phyloP scores from a whole-genome alignment of 306 rosid genomes.

The Vigna radiata region DNA sequence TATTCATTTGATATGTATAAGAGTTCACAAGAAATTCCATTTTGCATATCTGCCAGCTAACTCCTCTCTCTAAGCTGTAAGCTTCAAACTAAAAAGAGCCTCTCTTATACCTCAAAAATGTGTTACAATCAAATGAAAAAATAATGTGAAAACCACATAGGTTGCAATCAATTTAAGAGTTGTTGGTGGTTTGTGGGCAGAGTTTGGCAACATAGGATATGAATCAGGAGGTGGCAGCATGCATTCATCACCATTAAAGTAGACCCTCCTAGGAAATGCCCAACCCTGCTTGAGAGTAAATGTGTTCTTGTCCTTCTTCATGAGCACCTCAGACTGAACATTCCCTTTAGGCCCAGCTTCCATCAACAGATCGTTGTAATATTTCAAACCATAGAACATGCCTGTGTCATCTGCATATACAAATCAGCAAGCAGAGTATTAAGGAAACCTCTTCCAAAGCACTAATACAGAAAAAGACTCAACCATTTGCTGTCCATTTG shows the following conservation, averaged over 20 bases:
- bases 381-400: constrained; percentile 93
- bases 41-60: constrained; percentile 15
- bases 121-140: constrained; percentile 49
- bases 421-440: constrained; percentile 2
- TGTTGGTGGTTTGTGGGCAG: constrained; percentile 47
- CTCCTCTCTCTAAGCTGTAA: constrained; percentile 18
- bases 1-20: background rate
- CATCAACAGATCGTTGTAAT: constrained; percentile 84
- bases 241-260: constrained; percentile 94
- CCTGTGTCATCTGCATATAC: constrained; percentile 88
- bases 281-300: constrained; percentile 89
- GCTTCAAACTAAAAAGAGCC: constrained; percentile 18
- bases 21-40: constrained; percentile 18
- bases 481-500: background rate
- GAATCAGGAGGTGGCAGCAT: constrained; percentile 88
- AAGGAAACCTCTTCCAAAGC: constrained; percentile 23
- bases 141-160: constrained; percentile 44
- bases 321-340: constrained; percentile 84
- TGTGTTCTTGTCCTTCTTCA: constrained; percentile 75
- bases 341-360: constrained; percentile 91
- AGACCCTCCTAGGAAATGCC: constrained; percentile 94
- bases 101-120: constrained; percentile 19
- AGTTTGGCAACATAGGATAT: constrained; percentile 85
- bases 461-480: background rate
- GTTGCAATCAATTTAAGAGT: constrained; percentile 40